Conservation (phyloP, 2,329 filamentous ascomycete genomes). For the Aspergillus pseudotamarii region DNA sequence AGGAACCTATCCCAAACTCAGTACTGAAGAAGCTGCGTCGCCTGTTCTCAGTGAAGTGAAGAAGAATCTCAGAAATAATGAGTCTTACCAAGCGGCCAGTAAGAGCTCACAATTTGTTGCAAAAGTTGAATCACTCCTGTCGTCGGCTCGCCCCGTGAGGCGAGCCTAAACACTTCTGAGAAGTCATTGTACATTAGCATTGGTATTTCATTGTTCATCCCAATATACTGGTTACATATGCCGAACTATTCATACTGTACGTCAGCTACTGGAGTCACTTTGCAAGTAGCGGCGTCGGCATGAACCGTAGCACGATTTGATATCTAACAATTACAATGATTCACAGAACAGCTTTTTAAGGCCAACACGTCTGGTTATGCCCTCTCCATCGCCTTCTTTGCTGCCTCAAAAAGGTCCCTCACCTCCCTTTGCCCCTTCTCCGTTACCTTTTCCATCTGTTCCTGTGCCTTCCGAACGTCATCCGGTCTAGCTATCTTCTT, state of each 20-base stretch:
- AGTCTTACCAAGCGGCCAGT: conserved; percentile 41
- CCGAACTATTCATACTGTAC: not conserved
- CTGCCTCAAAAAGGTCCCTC: conserved; percentile 48
- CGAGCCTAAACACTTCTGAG: conserved; percentile 18
- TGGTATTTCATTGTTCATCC: not conserved
- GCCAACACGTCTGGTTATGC: conserved; percentile 19
- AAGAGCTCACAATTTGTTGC: conserved; percentile 41
- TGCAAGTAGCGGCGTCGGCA: too few relatives aligned
- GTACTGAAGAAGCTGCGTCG: conserved; percentile 16
- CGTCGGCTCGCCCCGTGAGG: conserved; percentile 31
- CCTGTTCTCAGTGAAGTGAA: conserved; percentile 36
- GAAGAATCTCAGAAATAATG: conserved; percentile 44
- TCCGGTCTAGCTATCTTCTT: conserved; percentile 48
- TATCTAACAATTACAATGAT: not conserved
- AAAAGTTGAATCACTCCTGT: conserved; percentile 42
- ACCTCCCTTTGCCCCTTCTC: conserved; percentile 51
- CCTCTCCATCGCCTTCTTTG: conserved; percentile 43
- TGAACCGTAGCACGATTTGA: not conserved
- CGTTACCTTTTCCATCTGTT: conserved; percentile 51
- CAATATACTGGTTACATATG: not conserved
- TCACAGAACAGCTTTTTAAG: not conserved
- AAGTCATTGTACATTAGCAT: conserved; percentile 17
- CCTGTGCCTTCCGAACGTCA: conserved; percentile 49
- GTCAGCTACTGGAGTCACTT: not conserved
- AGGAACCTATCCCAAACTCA: conserved; percentile 36